Conservation (phyloP, 2,329 filamentous ascomycete species). For the Claviceps capensis region DNA sequence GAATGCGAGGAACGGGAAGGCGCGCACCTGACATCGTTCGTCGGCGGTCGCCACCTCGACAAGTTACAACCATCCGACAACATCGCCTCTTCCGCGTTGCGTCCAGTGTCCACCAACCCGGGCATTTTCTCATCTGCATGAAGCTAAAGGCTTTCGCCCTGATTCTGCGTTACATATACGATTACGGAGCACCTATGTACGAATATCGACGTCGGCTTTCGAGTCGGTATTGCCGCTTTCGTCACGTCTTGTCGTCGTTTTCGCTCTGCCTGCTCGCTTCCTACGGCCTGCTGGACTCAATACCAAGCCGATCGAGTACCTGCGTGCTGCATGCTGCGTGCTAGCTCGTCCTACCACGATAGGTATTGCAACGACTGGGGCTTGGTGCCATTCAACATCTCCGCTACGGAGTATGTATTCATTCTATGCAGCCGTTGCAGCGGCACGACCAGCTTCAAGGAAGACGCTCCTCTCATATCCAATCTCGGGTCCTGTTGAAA, state of each 20-base stretch:
- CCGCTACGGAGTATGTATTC: background rate
- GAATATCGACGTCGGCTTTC: too few relatives aligned
- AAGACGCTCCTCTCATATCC: background rate
- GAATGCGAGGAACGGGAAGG: too few relatives aligned
- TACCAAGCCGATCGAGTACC: background rate
- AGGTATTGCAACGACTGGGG: background rate
- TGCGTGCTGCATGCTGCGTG: background rate
- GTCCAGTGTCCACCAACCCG: too few relatives aligned
- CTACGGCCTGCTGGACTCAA: background rate
- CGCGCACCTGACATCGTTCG: too few relatives aligned
- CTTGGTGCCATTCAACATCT: slow-evolving; percentile 2
- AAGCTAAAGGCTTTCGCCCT: background rate
- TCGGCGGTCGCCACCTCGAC: too few relatives aligned
- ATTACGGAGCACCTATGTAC: too few relatives aligned
- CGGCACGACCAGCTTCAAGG: background rate
- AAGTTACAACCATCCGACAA: too few relatives aligned
- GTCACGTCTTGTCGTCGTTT: background rate
- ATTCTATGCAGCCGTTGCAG: slow-evolving; percentile 3
- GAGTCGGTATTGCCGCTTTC: too few relatives aligned
- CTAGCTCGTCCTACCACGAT: background rate
- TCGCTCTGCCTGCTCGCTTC: background rate
- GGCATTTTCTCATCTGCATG: background rate
- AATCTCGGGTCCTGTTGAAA: background rate
- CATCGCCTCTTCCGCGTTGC: too few relatives aligned
- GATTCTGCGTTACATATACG: too few relatives aligned